Evolutionary conservation across 176 grass and related monocot genomes (phyloP).

Genomic region (Zoysia pacifica): DNA sequence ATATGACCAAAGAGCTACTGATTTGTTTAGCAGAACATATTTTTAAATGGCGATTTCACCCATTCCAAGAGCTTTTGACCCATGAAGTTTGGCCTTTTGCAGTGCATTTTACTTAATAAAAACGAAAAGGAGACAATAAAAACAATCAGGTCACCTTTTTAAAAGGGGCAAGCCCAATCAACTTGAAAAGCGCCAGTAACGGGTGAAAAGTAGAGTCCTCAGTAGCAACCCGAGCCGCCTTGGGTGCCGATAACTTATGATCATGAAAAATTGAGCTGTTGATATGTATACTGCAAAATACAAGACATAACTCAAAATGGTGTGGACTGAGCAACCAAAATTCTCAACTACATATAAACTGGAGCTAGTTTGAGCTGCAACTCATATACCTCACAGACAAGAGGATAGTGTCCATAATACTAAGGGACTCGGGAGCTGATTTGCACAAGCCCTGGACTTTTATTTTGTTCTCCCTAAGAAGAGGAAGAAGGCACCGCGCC

Average conservation of each 20-base stretch:
- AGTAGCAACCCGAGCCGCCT: constrained; percentile 22
- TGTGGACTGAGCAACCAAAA: background rate
- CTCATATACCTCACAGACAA: constrained; percentile 69
- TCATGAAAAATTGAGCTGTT: constrained; percentile 66
- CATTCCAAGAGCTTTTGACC: constrained; percentile 16
- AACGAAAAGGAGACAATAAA: background rate
- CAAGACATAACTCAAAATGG: constrained; percentile 12
- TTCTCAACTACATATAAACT: background rate
- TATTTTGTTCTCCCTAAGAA: constrained; percentile 65
- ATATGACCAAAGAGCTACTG: background rate
- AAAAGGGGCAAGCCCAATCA: constrained; percentile 76
- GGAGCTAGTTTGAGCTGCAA: background rate
- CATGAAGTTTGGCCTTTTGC: background rate
- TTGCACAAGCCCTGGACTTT: constrained; percentile 62
- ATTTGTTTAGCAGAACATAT: background rate
- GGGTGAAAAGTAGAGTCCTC: constrained; percentile 77
- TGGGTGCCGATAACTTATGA: constrained; percentile 50
- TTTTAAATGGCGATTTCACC: background rate
- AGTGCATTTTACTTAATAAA: constrained; percentile 18
- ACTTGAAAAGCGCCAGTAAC: constrained; percentile 61
- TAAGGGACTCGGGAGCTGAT: constrained; percentile 62
- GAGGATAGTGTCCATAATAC: constrained; percentile 78
- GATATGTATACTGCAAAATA: constrained; percentile 70
- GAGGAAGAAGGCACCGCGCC: constrained; percentile 75
- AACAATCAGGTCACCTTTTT: constrained; percentile 55